Conservation (phyloP, 106 monocot species). For the Narthecium ossifragum region DNA sequence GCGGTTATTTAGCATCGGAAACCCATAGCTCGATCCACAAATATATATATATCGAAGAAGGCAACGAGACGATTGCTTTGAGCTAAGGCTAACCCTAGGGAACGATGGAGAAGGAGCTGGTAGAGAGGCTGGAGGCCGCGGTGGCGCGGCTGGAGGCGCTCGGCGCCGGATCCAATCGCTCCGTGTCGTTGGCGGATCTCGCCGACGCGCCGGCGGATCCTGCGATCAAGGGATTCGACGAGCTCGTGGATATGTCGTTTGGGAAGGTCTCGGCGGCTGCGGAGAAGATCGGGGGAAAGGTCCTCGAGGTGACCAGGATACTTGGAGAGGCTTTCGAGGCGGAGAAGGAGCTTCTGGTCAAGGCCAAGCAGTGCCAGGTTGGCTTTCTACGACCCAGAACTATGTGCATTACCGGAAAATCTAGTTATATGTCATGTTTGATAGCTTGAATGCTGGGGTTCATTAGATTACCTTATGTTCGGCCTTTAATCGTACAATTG, state of each 20-base stretch:
- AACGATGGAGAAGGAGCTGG: constrained; percentile 33
- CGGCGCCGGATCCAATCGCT: constrained; percentile 2
- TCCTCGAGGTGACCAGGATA: constrained; percentile 28
- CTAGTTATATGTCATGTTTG: no score
- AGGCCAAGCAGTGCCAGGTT: constrained; percentile 33
- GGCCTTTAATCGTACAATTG: no score
- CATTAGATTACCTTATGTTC: no score
- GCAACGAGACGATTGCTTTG: no score
- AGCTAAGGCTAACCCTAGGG: background rate
- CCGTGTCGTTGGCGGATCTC: background rate
- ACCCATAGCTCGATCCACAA: no score
- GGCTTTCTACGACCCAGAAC: background rate
- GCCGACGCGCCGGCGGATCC: constrained; percentile 20
- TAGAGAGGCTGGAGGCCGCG: constrained; percentile 34
- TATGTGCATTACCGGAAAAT: no score
- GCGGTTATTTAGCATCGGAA: no score
- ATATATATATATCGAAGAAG: no score
- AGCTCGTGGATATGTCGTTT: constrained; percentile 18
- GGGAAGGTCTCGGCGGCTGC: constrained; percentile 21
- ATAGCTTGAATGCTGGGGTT: no score
- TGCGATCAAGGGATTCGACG: constrained; percentile 30
- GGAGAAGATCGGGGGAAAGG: constrained; percentile 43
- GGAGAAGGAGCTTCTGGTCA: constrained; percentile 32
- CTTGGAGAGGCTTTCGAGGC: constrained; percentile 34
- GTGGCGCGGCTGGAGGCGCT: constrained; percentile 41